Evolutionary conservation across 73 alveolate genomes (phyloP).

Genomic region (Vitrella brassicaformis): DNA sequence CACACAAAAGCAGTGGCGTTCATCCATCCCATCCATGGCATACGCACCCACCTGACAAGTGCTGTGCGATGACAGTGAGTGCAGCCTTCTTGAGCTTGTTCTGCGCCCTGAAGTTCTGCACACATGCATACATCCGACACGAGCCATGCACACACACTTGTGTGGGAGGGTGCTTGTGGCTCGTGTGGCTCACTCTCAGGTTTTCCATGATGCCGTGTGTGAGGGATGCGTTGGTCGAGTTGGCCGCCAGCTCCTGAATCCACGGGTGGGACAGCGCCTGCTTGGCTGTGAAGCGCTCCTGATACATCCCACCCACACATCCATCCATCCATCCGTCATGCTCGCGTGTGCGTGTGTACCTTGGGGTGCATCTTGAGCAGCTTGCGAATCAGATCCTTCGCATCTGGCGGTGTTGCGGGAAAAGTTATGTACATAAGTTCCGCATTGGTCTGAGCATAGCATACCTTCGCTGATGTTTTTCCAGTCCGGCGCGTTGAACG

Average conservation of each 20-base stretch:
- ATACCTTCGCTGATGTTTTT: slow-evolving; percentile 9
- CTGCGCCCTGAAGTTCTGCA: slow-evolving; percentile 6
- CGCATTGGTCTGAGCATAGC: neutral
- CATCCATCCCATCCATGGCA: neutral
- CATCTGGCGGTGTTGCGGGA: slow-evolving; percentile 1
- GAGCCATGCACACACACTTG: neutral
- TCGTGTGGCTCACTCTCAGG: neutral
- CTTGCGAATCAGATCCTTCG: slow-evolving; percentile 10
- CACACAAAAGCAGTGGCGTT: neutral
- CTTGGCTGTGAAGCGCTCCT: slow-evolving; percentile 3
- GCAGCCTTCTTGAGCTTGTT: slow-evolving; percentile 28
- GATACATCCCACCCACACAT: too few species aligned
- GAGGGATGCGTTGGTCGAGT: neutral
- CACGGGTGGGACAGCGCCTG: slow-evolving; percentile 23
- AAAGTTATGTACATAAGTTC: neutral
- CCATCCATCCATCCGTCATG: too few species aligned
- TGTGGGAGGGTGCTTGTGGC: neutral
- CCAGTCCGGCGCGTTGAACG: slow-evolving; percentile 26
- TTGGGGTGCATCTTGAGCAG: slow-evolving; percentile 18
- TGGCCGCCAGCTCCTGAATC: slow-evolving; percentile 29
- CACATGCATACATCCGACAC: too few species aligned
- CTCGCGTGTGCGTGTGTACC: too few species aligned
- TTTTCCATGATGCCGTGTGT: neutral
- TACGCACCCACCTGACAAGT: neutral
- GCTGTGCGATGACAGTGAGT: slow-evolving; percentile 18